Conservation (phyloP, 2,329 filamentous ascomycete species). For the Nannizziopsis arthrosporioides region DNA sequence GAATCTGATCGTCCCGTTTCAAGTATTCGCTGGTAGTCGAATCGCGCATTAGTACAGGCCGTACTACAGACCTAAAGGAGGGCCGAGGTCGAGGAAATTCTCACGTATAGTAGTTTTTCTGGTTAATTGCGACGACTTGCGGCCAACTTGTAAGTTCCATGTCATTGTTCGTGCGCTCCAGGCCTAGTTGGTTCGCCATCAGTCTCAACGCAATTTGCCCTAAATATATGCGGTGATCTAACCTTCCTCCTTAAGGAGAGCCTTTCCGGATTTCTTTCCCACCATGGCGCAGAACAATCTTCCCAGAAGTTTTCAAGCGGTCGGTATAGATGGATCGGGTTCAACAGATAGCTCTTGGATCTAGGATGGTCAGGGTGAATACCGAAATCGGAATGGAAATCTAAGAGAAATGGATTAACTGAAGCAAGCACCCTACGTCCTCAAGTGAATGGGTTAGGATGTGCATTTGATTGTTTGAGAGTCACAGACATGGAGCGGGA, state of each 20-base stretch:
- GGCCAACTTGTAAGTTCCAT: slow-evolving; percentile 95
- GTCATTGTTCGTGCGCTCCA: slow-evolving; percentile 95
- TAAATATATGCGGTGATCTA: slow-evolving; percentile 13
- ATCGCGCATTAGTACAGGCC: neutral
- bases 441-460: neutral
- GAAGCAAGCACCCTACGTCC: no score
- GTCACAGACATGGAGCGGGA: neutral
- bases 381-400: neutral
- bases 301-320: neutral
- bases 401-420: neutral
- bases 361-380: neutral
- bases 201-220: slow-evolving; percentile 5
- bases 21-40: slow-evolving; percentile 65
- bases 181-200: slow-evolving; percentile 44
- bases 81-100: slow-evolving; percentile 22
- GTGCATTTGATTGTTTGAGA: neutral
- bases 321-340: neutral
- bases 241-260: slow-evolving; percentile 50
- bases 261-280: slow-evolving; percentile 54
- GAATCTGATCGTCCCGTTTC: slow-evolving; percentile 92
- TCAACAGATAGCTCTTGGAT: neutral
- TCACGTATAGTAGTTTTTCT: slow-evolving; percentile 98
- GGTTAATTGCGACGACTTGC: slow-evolving; percentile 84
- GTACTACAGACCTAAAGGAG: neutral
- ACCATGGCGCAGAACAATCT: slow-evolving; percentile 38